Base-by-base conservation (phyloP, 257 asterid species). In the Nicotiana sylvestris region DNA sequence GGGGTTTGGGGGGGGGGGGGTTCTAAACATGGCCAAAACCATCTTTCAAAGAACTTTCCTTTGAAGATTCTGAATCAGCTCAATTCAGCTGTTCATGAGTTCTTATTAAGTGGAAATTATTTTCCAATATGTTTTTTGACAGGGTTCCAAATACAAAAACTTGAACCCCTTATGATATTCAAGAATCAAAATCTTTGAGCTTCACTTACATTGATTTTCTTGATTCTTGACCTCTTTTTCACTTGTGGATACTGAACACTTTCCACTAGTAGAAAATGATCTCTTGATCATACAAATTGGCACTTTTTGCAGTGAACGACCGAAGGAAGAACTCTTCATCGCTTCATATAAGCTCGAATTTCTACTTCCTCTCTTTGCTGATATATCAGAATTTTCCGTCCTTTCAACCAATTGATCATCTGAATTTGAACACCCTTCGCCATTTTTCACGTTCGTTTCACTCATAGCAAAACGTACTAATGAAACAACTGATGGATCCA, bases 241-340 rank as follows among this genome's bases (percentile, higher is more conserved):
- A 33, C 66, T 68, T 83, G 85, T 88, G 83, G 85, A 82, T 56
- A 43, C 17, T 0, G 91, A 84, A 64, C 86, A 69, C 76, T 86
- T 91, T 32, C 93, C 92, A 78, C 85, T 86, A 1, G 83, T 85
- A 0, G 95, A 93, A 60, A 90, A 89, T 1, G 98, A 92, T 80
- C 93, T 85, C 78, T 91, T 43, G 12, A 43, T 92, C 91, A 91
- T 86, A 32, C 84, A 87, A 84, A 87, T 81, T 3, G 91, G 88
- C 85, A 88, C 85, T 25, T 85, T 91, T 7, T 87, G 91, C 79
- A 90, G 21, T 0, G 87, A 85, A 67, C 86, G 83, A 30, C 94
- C 86, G 17, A 84, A 85, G 8, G 93, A 89, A 82, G 84, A 81
- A 84, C 91, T 87, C 89, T 89, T 90, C 61, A 88, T 87, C 37